Evolutionary conservation across 2,329 filamentous ascomycete species (phyloP).

Genomic region (Microdochium bolleyi): DNA sequence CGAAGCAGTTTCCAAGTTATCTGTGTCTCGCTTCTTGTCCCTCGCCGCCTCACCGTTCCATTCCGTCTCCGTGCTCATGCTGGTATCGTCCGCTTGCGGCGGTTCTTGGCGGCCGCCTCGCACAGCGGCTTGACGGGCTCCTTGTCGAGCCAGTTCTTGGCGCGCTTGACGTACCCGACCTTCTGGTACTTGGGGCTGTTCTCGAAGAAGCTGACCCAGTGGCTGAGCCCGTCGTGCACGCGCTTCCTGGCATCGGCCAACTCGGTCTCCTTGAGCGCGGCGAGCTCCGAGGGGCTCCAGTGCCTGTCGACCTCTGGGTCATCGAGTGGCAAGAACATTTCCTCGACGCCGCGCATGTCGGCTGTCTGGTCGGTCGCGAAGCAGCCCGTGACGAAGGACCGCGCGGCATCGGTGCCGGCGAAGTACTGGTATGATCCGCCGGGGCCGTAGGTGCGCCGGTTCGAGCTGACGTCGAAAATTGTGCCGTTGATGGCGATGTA

Average conservation of each 20-base stretch:
- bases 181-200: conserved; percentile 73
- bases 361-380: conserved; percentile 78
- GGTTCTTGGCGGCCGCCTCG: conserved; percentile 54
- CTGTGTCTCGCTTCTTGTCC: background rate
- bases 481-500: conserved; percentile 86
- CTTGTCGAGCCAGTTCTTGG: conserved; percentile 53
- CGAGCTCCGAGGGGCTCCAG: conserved; percentile 47
- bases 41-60: background rate
- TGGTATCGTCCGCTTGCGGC: conserved; percentile 51
- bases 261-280: conserved; percentile 52
- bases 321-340: conserved; percentile 68
- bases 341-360: conserved; percentile 80
- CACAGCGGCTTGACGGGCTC: conserved; percentile 60
- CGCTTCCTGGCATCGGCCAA: conserved; percentile 52
- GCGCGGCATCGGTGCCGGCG: conserved; percentile 75
- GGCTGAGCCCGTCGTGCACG: conserved; percentile 59
- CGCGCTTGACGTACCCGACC: conserved; percentile 66
- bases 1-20: too few species aligned
- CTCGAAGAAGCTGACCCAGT: conserved; percentile 80
- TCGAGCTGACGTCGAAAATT: conserved; percentile 74
- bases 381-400: conserved; percentile 88
- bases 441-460: conserved; percentile 65
- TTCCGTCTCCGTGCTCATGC: conserved; percentile 19
- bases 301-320: conserved; percentile 52
- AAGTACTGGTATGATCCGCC: conserved; percentile 85